phyloP scores from a whole-genome alignment of 1,284 basidiomycete species.

The Inonotus obliquus region DNA sequence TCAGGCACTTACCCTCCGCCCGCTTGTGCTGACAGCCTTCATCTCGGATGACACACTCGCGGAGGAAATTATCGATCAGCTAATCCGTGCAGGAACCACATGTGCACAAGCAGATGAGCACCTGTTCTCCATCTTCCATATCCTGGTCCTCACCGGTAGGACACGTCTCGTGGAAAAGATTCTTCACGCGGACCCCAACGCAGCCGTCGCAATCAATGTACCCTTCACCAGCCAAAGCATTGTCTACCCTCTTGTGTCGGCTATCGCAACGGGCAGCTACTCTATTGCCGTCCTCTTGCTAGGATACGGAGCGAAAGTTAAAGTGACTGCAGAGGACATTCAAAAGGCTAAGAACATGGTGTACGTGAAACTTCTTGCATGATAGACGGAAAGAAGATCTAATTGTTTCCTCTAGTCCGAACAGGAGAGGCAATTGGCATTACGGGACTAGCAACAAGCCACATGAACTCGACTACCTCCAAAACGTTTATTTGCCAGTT shows the following conservation, averaged over 20 bases:
- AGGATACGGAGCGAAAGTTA: slow-evolving; percentile 37
- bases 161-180: slow-evolving; percentile 41
- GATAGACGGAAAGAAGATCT: neutral
- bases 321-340: slow-evolving; percentile 30
- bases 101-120: slow-evolving; percentile 44
- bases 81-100: slow-evolving; percentile 43
- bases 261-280: slow-evolving; percentile 32
- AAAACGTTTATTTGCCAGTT: slow-evolving; percentile 31
- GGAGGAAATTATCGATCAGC: slow-evolving; percentile 38
- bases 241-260: slow-evolving; percentile 35
- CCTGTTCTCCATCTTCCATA: slow-evolving; percentile 46
- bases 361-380: neutral
- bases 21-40: slow-evolving; percentile 44
- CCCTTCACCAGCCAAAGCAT: slow-evolving; percentile 27
- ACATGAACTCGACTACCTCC: slow-evolving; percentile 21
- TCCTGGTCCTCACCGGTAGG: slow-evolving; percentile 35
- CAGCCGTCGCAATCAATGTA: slow-evolving; percentile 41
- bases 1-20: slow-evolving; percentile 32
- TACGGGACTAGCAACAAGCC: neutral
- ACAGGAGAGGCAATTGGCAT: neutral
- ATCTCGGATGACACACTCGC: slow-evolving; percentile 41
- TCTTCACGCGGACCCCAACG: slow-evolving; percentile 44
- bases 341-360: slow-evolving; percentile 26
- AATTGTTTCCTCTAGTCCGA: neutral
- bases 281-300: slow-evolving; percentile 36